Evolutionary conservation across 345 rosid species (phyloP), one percentile per base, ranked within the genome.

Genomic region (Brassica juncea): DNA sequence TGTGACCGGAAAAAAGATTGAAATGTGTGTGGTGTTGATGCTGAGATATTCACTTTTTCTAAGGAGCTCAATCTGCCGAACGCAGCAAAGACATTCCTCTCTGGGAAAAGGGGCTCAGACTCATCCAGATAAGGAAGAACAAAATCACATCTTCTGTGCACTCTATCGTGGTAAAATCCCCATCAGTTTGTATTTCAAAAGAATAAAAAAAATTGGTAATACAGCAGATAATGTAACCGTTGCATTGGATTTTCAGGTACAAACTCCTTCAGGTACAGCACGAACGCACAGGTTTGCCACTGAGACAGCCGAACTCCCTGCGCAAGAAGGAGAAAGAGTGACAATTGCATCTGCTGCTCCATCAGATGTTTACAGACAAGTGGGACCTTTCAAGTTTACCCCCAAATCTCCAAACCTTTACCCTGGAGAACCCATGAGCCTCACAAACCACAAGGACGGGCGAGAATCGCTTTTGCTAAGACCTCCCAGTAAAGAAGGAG

Each of bases 21-120:
- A 81, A 68, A 71, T 55, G 78, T 86, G 84, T 87, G 77, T 84
- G 89, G 86, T 87, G 90, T 93, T 91, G 97, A 95, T 95, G 86
- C 81, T 85, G 93, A 85, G 91, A 93, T 83, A 91, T 89, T 91
- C 94, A 91, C 96, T 87, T 91, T 85, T 85, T 87, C 96, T 93
- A 95, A 93, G 99, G 99, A 89, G 85, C 92, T 91, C 85, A 97
- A 89, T 92, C 90, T 95, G 90, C 92, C 92, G 96, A 90, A 95
- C 99, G 98, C 99, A 93, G 98, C 92, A 91, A 87, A 87, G 98
- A 93, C 76, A 85, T 90, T 84, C 91, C 99, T 78, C 91, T 90
- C 30, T 95, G 97, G 98, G 89, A 88, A 83, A 87, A 90, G 77
- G 96, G 96, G 84, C 92, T 95, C 74, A 87, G 90, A 75, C 90